These are phyloP conservation scores for Rutstroemia sp. DNA, from an alignment of 2,329 filamentous ascomycete species.

Conservation along the genomic window DNA sequence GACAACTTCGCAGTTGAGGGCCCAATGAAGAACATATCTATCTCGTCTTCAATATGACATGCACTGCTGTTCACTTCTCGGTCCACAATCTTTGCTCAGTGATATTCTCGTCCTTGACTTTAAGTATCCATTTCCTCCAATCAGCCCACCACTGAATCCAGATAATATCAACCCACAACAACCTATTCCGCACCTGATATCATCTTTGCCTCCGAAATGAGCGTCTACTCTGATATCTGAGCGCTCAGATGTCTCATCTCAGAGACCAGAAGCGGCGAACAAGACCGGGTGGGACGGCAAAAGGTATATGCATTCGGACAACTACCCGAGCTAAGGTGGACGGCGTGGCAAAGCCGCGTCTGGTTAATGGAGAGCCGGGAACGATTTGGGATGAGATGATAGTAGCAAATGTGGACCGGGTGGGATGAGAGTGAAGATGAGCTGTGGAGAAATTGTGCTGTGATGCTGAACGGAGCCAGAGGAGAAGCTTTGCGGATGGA, in stretches of 20 bases:
- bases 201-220: constrained; percentile 8
- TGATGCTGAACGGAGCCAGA: neutral
- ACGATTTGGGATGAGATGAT: neutral
- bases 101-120: constrained; percentile 16
- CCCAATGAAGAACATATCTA: constrained; percentile 39
- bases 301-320: neutral
- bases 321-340: neutral
- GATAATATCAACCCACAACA: constrained; percentile 7
- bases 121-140: constrained; percentile 9
- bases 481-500: neutral
- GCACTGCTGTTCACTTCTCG: constrained; percentile 8
- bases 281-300: too few species aligned
- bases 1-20: constrained; percentile 25
- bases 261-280: constrained; percentile 8
- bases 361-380: neutral
- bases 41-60: constrained; percentile 25
- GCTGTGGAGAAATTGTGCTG: neutral
- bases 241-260: constrained; percentile 14
- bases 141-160: constrained; percentile 2
- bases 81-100: constrained; percentile 10
- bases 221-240: constrained; percentile 14
- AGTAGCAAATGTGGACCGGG: neutral
- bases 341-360: neutral
- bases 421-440: neutral
- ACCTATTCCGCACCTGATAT: constrained; percentile 15